These are phyloP conservation scores for Pseudotulostoma volvatum DNA, from an alignment of 495 filamentous ascomycete genomes.

Conservation along the genomic window DNA sequence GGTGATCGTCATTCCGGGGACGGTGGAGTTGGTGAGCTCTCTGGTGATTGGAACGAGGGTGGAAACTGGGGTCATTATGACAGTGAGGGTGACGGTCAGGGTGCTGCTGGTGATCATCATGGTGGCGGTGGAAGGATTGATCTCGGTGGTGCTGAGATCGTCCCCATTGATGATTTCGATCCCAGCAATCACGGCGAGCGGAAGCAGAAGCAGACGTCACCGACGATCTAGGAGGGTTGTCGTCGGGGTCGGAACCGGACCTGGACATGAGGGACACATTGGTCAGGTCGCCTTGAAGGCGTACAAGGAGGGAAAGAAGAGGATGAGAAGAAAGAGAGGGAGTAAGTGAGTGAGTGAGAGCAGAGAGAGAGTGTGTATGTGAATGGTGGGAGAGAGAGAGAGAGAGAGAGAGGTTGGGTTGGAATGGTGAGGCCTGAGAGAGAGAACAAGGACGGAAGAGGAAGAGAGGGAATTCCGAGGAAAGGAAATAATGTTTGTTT, in stretches of 20 bases:
- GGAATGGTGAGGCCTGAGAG: conserved; percentile 14
- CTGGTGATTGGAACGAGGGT: not conserved
- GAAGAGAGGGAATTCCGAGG: conserved; percentile 7
- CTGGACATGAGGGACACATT: conserved; percentile 44
- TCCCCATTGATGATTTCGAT: conserved; percentile 16
- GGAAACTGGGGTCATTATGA: not conserved
- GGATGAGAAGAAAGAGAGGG: too few species aligned
- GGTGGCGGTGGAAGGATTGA: conserved; percentile 23
- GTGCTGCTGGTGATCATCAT: conserved; percentile 18
- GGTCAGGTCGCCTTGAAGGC: conserved; percentile 18
- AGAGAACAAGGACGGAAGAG: conserved; percentile 5
- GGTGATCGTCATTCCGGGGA: too few species aligned
- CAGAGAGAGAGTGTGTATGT: not conserved
- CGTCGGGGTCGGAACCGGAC: conserved; percentile 30
- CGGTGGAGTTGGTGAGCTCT: not conserved
- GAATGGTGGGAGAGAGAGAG: not conserved
- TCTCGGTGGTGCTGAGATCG: conserved; percentile 1
- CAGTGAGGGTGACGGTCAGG: not conserved
- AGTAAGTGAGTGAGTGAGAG: not conserved
- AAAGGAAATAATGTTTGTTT: conserved; percentile 3
- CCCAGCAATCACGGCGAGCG: not conserved
- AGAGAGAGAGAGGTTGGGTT: conserved; percentile 9
- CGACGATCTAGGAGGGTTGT: conserved; percentile 31
- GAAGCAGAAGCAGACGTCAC: conserved; percentile 31
- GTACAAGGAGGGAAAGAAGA: too few species aligned